These are phyloP conservation scores for Crucihimalaya himalaica DNA, from an alignment of 345 rosid genomes.

Conservation along the genomic window DNA sequence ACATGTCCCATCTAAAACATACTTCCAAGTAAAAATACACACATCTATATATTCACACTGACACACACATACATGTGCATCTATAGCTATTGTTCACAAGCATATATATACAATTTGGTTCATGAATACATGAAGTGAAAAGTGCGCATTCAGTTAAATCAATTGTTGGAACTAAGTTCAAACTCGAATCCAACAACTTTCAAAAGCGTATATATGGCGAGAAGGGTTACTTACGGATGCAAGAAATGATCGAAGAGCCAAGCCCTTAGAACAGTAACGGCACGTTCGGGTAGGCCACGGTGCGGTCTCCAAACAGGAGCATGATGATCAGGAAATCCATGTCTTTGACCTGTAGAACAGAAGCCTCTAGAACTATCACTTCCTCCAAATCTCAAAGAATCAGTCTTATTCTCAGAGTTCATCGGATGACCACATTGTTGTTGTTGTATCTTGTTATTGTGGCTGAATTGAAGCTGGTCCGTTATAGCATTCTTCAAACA, in stretches of 20 bases:
- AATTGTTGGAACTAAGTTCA: constrained; percentile 18
- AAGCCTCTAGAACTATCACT: constrained; percentile 43
- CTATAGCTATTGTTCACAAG: constrained; percentile 33
- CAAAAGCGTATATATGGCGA: not conserved
- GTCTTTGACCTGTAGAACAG: constrained; percentile 47
- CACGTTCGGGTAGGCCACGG: constrained; percentile 88
- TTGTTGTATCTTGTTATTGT: constrained; percentile 40
- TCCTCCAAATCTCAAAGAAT: constrained; percentile 51
- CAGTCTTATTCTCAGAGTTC: constrained; percentile 47
- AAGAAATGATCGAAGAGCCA: constrained; percentile 91
- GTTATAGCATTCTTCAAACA: constrained; percentile 73
- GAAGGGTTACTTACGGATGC: constrained; percentile 72
- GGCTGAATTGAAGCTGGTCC: constrained; percentile 72
- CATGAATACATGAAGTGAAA: constrained; percentile 17
- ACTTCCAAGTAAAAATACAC: constrained; percentile 32
- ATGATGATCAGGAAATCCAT: constrained; percentile 58
- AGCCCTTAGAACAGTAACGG: constrained; percentile 77
- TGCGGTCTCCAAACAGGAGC: constrained; percentile 94
- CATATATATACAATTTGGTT: not conserved
- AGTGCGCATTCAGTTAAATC: not conserved
- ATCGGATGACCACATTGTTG: constrained; percentile 37
- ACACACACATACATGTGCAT: not conserved
- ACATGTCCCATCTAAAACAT: constrained; percentile 38
- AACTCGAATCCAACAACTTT: not conserved
- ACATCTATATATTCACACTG: constrained; percentile 2